Conservation (phyloP, 2,329 filamentous ascomycete genomes). For the Penicillium hordei region DNA sequence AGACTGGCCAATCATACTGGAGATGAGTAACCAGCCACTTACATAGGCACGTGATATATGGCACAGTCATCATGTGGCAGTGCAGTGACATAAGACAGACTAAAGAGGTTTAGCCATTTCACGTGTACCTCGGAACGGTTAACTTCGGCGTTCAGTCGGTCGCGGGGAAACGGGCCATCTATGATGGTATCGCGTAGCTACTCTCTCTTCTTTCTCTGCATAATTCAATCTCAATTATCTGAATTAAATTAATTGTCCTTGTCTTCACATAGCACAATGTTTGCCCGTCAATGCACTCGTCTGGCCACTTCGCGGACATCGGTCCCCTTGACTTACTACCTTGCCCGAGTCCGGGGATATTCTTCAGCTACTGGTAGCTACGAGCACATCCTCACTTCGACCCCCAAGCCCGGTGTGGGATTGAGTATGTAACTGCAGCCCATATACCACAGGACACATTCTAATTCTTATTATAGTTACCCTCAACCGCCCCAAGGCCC, state of each 20-base stretch:
- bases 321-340: conserved; percentile 38
- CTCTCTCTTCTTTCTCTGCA: neutral
- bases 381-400: conserved; percentile 78
- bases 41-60: neutral
- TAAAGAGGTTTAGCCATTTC: neutral
- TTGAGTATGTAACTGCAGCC: conserved; percentile 61
- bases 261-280: conserved; percentile 31
- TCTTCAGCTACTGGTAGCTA: conserved; percentile 57
- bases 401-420: conserved; percentile 83
- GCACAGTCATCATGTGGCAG: neutral
- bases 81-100: neutral
- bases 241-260: neutral
- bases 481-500: conserved; percentile 87
- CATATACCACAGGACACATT: neutral
- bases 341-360: conserved; percentile 38
- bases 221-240: neutral
- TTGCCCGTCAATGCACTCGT: conserved; percentile 54
- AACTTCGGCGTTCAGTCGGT: conserved; percentile 27
- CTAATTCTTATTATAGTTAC: conserved; percentile 62
- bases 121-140: conserved; percentile 26
- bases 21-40: conserved; percentile 23
- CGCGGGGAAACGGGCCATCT: conserved; percentile 20
- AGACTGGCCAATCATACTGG: conserved; percentile 16
- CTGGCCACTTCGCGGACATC: conserved; percentile 58
- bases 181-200: conserved; percentile 4